Conservation (phyloP, 768 basidiomycete genomes). For the Lactarius vividus region DNA sequence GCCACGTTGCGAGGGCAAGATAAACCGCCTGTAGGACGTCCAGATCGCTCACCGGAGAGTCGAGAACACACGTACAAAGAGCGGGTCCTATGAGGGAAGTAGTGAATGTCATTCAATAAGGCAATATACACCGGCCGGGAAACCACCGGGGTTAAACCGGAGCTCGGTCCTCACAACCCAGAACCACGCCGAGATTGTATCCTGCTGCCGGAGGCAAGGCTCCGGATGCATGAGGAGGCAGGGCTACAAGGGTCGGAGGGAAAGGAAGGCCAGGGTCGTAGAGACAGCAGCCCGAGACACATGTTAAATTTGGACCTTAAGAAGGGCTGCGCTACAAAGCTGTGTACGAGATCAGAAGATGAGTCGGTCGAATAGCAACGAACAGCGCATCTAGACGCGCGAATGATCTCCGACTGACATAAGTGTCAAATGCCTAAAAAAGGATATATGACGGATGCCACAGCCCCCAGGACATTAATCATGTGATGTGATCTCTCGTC, state of each 20-base stretch:
- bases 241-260: not conserved
- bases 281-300: no score
- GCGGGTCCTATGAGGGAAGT: not conserved
- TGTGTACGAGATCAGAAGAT: not conserved
- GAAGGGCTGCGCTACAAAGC: not conserved
- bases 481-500: not conserved
- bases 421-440: not conserved
- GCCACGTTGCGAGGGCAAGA: not conserved
- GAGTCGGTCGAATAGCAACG: not conserved
- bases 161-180: not conserved
- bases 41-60: not conserved
- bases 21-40: not conserved
- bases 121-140: not conserved
- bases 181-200: not conserved
- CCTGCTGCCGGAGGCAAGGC: not conserved
- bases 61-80: not conserved
- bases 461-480: not conserved
- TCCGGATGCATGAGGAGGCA: not conserved
- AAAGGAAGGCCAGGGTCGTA: not conserved
- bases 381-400: no score
- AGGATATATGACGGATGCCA: not conserved
- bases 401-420: no score
- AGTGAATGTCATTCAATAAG: not conserved
- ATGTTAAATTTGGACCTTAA: not conserved
- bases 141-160: not conserved